phyloP scores from a whole-genome alignment of 169 alveolate species.

The Eimeria zaria region DNA sequence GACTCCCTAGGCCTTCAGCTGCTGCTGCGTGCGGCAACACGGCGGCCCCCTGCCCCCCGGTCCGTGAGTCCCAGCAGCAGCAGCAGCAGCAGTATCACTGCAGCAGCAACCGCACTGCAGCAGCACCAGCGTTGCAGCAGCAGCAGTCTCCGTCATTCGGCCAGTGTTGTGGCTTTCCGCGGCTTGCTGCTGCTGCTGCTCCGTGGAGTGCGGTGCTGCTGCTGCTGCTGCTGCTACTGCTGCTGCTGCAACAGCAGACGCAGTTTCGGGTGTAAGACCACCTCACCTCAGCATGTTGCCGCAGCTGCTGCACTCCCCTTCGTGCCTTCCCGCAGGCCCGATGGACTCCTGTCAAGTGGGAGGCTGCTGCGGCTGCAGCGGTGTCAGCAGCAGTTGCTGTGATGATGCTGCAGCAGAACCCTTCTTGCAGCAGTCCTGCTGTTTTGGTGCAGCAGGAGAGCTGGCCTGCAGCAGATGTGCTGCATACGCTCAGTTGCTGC shows the following conservation, averaged over 20 bases:
- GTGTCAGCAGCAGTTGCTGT: slow-evolving; percentile 37
- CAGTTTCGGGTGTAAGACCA: slow-evolving; percentile 15
- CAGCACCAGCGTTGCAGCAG: slow-evolving; percentile 18
- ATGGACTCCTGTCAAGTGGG: slow-evolving; percentile 42
- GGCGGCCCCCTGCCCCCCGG: slow-evolving; percentile 59
- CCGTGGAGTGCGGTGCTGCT: not conserved
- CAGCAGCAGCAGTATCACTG: slow-evolving; percentile 66
- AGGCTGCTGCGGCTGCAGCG: slow-evolving; percentile 44
- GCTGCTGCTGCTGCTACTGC: too few relatives aligned
- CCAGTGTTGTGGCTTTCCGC: not conserved
- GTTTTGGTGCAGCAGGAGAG: slow-evolving; percentile 54
- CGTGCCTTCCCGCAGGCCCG: slow-evolving; percentile 33
- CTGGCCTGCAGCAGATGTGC: slow-evolving; percentile 49
- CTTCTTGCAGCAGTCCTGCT: slow-evolving; percentile 55
- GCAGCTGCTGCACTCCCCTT: slow-evolving; percentile 34
- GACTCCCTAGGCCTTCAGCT: slow-evolving; percentile 47
- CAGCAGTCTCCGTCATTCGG: not conserved
- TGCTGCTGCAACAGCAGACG: too few relatives aligned
- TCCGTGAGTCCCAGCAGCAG: slow-evolving; percentile 66
- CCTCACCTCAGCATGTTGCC: slow-evolving; percentile 26
- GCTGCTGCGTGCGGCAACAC: slow-evolving; percentile 71
- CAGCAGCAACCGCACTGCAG: slow-evolving; percentile 61
- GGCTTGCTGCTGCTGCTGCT: slow-evolving; percentile 30
- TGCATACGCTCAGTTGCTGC: slow-evolving; percentile 63
- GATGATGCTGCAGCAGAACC: slow-evolving; percentile 34